Evolutionary conservation across 352 stramenopile species (phyloP), one percentile per base, ranked within the genome.

Genomic region (Pythium folliculosum): DNA sequence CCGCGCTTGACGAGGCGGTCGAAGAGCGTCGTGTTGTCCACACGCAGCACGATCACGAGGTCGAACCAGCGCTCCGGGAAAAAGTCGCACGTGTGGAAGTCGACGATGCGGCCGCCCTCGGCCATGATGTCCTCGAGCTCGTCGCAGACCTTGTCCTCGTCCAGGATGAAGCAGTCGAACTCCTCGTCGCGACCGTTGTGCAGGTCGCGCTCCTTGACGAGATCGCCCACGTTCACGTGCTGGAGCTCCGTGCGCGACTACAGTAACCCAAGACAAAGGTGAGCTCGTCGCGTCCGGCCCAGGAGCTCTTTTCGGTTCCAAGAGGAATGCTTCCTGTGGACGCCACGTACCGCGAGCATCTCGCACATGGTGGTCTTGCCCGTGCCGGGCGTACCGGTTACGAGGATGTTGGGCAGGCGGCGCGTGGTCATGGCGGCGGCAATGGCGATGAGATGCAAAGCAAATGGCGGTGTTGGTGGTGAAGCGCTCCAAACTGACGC

Each of bases 61-160:
- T 99, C 95, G 72, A 99, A 99, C 92, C 94, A 99, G 63, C 96
- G 86, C 78, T 99, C 97, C 3, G 97, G 97, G 75, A 99, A 99
- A 58, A 99, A 96, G 69, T 99, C 96, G 73, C 93, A 98, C 43
- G 92, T 94, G 82, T 99, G 97, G 82, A 98, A 99, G 78, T 99
- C 97, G 40, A 98, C 89, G 27, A 99, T 80, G 51, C 96, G 77
- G 45, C 91, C 93, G 45, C 93, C 93, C 49, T 92, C 80, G n/a
- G 71, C 65, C 85, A 98, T 88, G 45, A 96, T 78, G 14, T 91
- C 84, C 75, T 99, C 96, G 77, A 99, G 89, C 47, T 95, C 78
- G 76, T 99, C 97, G 30, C 96, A 88, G 1, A 99, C 84, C 77
- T 98, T 99, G 72, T 99, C 96, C 67, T 99, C 97, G 62, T 99